Conservation (phyloP, 1,284 basidiomycete species). For the Trichosporon asahii region DNA sequence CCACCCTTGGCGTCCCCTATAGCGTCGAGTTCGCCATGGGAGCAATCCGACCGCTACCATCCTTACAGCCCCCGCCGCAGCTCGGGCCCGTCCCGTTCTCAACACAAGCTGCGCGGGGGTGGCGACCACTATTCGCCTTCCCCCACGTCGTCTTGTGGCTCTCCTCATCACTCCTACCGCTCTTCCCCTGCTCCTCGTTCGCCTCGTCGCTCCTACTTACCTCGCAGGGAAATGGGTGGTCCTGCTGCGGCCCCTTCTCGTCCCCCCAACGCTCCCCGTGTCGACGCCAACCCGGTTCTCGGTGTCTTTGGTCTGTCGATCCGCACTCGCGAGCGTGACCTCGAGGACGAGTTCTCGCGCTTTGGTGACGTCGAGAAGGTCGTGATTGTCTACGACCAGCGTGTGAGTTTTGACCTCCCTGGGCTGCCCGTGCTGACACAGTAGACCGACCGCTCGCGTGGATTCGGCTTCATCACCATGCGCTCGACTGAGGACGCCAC, state of each 20-base stretch:
- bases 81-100: neutral
- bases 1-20: constrained; percentile 2
- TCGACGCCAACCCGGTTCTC: constrained; percentile 80
- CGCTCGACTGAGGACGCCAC: constrained; percentile 77
- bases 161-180: neutral
- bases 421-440: constrained; percentile 4
- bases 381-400: constrained; percentile 96
- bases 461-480: constrained; percentile 98
- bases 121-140: constrained; percentile 4
- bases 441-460: constrained; percentile 90
- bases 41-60: neutral
- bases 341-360: constrained; percentile 88
- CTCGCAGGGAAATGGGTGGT: constrained; percentile 4
- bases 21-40: neutral
- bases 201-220: neutral
- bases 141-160: neutral
- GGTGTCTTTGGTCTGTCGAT: constrained; percentile 97
- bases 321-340: constrained; percentile 85
- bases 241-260: constrained; percentile 21
- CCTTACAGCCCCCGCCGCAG: neutral
- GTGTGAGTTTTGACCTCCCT: constrained; percentile 60
- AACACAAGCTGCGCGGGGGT: neutral
- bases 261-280: constrained; percentile 42
- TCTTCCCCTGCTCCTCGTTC: neutral
- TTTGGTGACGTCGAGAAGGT: constrained; percentile 92